These are phyloP conservation scores for Leishmania arabica DNA, from an alignment of 208 protist genomes.

Conservation along the genomic window DNA sequence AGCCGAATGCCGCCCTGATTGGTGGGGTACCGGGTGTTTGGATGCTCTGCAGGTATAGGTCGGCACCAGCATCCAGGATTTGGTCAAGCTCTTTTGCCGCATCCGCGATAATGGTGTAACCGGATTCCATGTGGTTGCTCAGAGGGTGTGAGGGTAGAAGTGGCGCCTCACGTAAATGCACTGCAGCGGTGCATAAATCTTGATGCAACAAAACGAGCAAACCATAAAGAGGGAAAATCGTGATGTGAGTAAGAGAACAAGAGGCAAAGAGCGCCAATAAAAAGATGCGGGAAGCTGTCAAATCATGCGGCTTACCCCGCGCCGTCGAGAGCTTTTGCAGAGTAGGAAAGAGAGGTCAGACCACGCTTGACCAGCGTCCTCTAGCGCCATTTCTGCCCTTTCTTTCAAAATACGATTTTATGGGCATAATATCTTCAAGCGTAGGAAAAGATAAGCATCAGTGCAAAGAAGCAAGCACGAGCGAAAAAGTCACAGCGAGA, in stretches of 20 bases:
- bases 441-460: not conserved
- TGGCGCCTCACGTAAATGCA: not conserved
- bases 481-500: not conserved
- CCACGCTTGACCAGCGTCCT: not conserved
- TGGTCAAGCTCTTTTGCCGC: conserved; percentile 14
- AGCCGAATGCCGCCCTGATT: conserved; percentile 9
- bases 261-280: not conserved
- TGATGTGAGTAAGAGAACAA: not conserved
- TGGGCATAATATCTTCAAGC: not conserved
- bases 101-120: not conserved
- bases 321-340: not conserved
- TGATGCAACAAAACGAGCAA: not conserved
- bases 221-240: not conserved
- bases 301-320: not conserved
- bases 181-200: not conserved
- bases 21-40: not conserved
- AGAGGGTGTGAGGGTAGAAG: not conserved
- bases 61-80: not conserved
- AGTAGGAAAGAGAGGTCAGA: not conserved
- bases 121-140: not conserved
- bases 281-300: not conserved
- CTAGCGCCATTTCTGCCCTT: not conserved
- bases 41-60: not conserved
- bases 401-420: not conserved
- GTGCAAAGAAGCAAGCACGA: not conserved